Conservation (phyloP, 2,329 filamentous ascomycete genomes). For the Helotiales sp. region DNA sequence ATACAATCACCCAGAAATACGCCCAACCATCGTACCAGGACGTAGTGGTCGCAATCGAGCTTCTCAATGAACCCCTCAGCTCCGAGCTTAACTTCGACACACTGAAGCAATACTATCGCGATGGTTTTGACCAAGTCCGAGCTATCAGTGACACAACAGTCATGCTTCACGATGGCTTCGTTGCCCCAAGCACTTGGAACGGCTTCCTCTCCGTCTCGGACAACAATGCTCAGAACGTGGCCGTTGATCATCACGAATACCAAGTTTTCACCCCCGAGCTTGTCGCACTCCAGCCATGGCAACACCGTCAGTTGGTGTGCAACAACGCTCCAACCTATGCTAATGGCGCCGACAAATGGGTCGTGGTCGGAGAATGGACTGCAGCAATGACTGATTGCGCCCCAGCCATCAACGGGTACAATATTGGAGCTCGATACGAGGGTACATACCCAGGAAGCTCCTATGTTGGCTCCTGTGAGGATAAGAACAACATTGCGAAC, state of each 20-base stretch:
- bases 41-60: constrained; percentile 56
- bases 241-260: constrained; percentile 70
- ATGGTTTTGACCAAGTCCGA: constrained; percentile 49
- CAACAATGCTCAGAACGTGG: constrained; percentile 43
- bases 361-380: constrained; percentile 69
- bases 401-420: constrained; percentile 53
- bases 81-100: constrained; percentile 36
- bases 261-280: constrained; percentile 58
- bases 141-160: constrained; percentile 48
- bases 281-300: constrained; percentile 47
- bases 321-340: constrained; percentile 49
- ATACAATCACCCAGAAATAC: constrained; percentile 58
- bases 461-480: constrained; percentile 54
- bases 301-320: constrained; percentile 59
- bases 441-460: constrained; percentile 50
- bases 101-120: constrained; percentile 44
- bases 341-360: constrained; percentile 59
- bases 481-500: constrained; percentile 49
- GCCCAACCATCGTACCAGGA: constrained; percentile 52
- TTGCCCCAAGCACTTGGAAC: constrained; percentile 57
- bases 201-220: constrained; percentile 54
- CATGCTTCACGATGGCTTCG: constrained; percentile 60
- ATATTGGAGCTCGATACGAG: constrained; percentile 57
- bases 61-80: constrained; percentile 53
- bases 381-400: constrained; percentile 65